Conservation (phyloP, 306 rosid species). For the Astragalus membranaceus region DNA sequence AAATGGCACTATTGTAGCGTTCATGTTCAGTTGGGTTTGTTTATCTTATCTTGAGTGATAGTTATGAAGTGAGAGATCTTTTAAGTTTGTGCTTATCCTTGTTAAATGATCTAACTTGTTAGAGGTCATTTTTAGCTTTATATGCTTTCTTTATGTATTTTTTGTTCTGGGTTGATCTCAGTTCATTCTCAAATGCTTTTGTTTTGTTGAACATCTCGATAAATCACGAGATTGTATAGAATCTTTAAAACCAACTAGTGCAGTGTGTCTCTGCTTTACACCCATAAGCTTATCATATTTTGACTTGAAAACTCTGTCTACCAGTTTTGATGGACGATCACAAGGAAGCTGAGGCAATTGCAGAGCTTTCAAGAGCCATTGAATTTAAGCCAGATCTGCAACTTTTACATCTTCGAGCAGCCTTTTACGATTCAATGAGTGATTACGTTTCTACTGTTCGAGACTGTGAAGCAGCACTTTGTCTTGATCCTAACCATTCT, state of each 20-base stretch:
- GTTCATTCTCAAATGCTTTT: neutral
- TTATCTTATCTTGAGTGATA: neutral
- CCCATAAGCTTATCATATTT: constrained; percentile 11
- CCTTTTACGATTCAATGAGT: constrained; percentile 67
- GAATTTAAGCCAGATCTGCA: constrained; percentile 73
- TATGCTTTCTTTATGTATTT: neutral
- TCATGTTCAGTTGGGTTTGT: neutral
- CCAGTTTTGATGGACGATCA: constrained; percentile 95
- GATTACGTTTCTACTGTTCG: constrained; percentile 47
- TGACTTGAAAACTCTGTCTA: constrained; percentile 31
- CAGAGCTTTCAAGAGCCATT: constrained; percentile 69
- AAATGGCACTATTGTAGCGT: neutral
- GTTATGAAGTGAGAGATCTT: neutral
- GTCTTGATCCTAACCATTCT: constrained; percentile 63
- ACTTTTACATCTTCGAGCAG: constrained; percentile 85
- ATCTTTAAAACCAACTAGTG: neutral
- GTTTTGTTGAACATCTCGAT: neutral
- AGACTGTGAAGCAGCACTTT: constrained; percentile 85
- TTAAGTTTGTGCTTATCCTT: neutral
- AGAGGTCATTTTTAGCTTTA: neutral
- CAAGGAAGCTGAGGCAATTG: constrained; percentile 76
- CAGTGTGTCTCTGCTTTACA: neutral
- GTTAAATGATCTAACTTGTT: neutral
- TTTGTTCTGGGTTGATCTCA: neutral
- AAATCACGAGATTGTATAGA: neutral